Percentiles rank a stretch among this genome's conserved stretches.
These are phyloP conservation scores for Hapsidospora chrysogenum DNA, from an alignment of 495 filamentous ascomycete species.

Conservation along the genomic window DNA sequence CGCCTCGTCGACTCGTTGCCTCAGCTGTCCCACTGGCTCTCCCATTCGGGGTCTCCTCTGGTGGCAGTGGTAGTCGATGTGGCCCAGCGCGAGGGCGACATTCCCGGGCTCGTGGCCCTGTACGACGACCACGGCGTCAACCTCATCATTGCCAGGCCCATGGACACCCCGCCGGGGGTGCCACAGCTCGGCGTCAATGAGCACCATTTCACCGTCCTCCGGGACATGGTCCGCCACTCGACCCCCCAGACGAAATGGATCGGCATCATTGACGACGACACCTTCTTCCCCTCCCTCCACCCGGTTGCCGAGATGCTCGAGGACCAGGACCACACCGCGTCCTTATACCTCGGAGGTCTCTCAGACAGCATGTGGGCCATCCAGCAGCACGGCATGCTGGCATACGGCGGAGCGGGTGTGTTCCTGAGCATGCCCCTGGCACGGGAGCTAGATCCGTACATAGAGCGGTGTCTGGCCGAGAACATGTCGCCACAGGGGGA, in stretches of 20 bases:
- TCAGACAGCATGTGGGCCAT: constrained; percentile 47
- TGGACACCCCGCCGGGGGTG: constrained; percentile 17
- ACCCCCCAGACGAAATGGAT: constrained; percentile 44
- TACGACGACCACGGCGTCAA: constrained; percentile 29
- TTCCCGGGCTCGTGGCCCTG: constrained; percentile 10
- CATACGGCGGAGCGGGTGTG: constrained; percentile 52
- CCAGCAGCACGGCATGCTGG: constrained; percentile 43
- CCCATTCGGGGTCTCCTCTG: constrained; percentile 35
- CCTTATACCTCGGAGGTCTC: constrained; percentile 43
- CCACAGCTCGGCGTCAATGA: constrained; percentile 24
- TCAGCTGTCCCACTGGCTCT: constrained; percentile 44
- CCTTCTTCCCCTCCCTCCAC: constrained; percentile 50
- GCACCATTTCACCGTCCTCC: constrained; percentile 46
- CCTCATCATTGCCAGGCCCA: constrained; percentile 33
- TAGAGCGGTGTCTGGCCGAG: constrained; percentile 35
- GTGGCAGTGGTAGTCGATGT: constrained; percentile 38
- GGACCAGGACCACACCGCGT: constrained; percentile 30
- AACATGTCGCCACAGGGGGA: constrained; percentile 37
- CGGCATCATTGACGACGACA: constrained; percentile 55
- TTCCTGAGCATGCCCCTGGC: constrained; percentile 47
- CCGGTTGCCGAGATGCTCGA: constrained; percentile 31
- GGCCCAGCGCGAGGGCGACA: constrained; percentile 5
- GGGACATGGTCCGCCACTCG: constrained; percentile 34
- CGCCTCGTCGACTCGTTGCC: constrained; percentile 39
- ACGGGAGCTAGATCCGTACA: constrained; percentile 30